Evolutionary conservation across 176 grass and related monocot species (phyloP).

Genomic region (Areca catechu): DNA sequence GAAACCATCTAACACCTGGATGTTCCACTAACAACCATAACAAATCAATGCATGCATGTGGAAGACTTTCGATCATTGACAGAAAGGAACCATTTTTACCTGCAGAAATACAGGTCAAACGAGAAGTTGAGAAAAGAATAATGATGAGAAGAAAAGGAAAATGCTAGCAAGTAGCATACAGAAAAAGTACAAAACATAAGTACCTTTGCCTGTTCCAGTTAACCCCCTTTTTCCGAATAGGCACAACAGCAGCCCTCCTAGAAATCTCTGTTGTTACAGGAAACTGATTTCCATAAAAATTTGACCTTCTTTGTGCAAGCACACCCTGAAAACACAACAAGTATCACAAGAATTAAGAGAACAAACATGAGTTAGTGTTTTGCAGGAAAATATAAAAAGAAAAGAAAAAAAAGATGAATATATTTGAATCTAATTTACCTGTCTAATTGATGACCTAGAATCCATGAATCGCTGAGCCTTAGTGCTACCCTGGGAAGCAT

Average conservation of each 20-base stretch:
- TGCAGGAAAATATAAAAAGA: neutral
- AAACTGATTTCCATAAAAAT: slow-evolving; percentile 75
- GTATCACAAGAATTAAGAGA: neutral
- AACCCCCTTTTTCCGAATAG: slow-evolving; percentile 31
- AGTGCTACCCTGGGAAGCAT: slow-evolving; percentile 34
- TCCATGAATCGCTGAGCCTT: slow-evolving; percentile 59
- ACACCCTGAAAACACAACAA: slow-evolving; percentile 42
- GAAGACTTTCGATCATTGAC: slow-evolving; percentile 30
- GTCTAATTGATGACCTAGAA: slow-evolving; percentile 78
- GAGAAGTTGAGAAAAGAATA: slow-evolving; percentile 10
- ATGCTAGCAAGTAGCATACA: neutral
- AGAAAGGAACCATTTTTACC: slow-evolving; percentile 67
- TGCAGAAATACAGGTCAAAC: slow-evolving; percentile 25
- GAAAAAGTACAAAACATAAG: neutral
- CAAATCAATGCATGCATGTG: slow-evolving; percentile 34
- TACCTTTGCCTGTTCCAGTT: slow-evolving; percentile 83
- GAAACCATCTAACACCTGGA: slow-evolving; percentile 13
- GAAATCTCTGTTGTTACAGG: slow-evolving; percentile 59
- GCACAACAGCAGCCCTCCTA: slow-evolving; percentile 53
- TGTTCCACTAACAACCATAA: slow-evolving; percentile 20
- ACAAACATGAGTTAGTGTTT: neutral
- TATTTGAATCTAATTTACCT: slow-evolving; percentile 23
- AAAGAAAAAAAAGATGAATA: slow-evolving; percentile 1
- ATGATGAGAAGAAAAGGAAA: neutral
- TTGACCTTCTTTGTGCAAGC: slow-evolving; percentile 74